Evolutionary conservation across 441 rosid species (phyloP), one percentile per base, ranked within the genome.

Genomic region (Euphorbia schlechtendalii): DNA sequence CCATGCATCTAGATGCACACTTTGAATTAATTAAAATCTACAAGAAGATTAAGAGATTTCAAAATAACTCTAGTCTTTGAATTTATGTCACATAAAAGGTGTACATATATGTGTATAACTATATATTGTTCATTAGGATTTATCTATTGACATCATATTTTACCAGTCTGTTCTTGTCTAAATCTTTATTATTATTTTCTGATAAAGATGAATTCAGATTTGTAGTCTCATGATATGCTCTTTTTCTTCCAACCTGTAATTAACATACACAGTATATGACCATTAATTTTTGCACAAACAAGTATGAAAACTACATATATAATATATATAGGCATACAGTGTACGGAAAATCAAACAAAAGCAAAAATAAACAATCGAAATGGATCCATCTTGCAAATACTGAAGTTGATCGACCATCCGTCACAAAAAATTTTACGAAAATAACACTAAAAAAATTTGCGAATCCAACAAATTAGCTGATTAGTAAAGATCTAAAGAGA

Each of bases 201-300:
- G 77, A 68, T 60, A 76, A 74, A 46, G 78, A 63, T 38, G 76
- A 74, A 28, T 55, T 72, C 43, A 3, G 56, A 51, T 67, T 69
- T 24, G 73, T 69, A 21, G 38, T 71, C 25, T 76, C 74, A 59
- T 40, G 56, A 32, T 17, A 36, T 8, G 62, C 62, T 70, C 81
- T 80, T 71, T 73, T 78, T 7, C 76, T 72, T 67, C 77, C 81
- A 49, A 59, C 74, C 85, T 82, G 80, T 46, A 70, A 59, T 8
- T 11, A 63, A 3, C 13, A 24, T 9, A 43, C 12, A 55, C 14
- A 58, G 3, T 5, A 24, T 1, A 2, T 32, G 1, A 22, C 27
- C 56, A 41, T 41, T 15, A 61, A 22, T 15, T 59, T 36, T 32
- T n/a, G n/a, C n/a, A n/a, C n/a, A n/a, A n/a, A n/a, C n/a, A n/a